A percentile compares a stretch with the other conserved stretches of the same genome.
phyloP scores from a whole-genome alignment of 2,329 filamentous ascomycete species.

The Xylaria arbuscula region DNA sequence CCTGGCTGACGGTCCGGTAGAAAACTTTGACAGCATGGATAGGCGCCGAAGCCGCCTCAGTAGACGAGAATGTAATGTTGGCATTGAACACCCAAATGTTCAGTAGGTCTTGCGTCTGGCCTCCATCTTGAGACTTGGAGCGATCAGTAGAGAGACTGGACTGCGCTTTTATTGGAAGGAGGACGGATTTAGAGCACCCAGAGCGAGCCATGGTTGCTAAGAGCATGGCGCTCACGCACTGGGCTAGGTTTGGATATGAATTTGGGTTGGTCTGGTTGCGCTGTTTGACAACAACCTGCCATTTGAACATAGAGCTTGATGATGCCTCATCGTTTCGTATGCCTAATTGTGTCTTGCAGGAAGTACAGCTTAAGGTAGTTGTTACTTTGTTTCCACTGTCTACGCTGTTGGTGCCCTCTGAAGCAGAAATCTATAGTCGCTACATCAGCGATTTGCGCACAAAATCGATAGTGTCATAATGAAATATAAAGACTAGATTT shows the following conservation, averaged over 20 bases:
- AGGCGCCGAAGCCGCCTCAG: slow-evolving; percentile 44
- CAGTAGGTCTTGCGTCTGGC: slow-evolving; percentile 48
- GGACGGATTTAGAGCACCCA: slow-evolving; percentile 66
- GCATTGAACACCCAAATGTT: slow-evolving; percentile 68
- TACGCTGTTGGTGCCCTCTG: background rate
- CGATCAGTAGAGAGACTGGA: background rate
- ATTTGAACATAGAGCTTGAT: slow-evolving; percentile 67
- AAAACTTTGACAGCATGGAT: slow-evolving; percentile 64
- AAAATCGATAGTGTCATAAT: background rate
- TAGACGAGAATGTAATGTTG: slow-evolving; percentile 65
- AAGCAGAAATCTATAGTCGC: slow-evolving; percentile 25
- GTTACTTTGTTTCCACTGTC: slow-evolving; percentile 19
- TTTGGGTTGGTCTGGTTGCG: slow-evolving; percentile 38
- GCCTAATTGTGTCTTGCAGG: slow-evolving; percentile 61
- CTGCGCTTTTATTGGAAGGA: slow-evolving; percentile 55
- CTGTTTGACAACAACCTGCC: slow-evolving; percentile 61
- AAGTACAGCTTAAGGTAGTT: slow-evolving; percentile 55
- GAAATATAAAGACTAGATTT: background rate
- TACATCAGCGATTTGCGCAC: slow-evolving; percentile 25
- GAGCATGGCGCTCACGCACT: slow-evolving; percentile 66
- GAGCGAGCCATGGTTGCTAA: slow-evolving; percentile 66
- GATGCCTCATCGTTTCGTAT: slow-evolving; percentile 58
- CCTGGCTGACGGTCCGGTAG: slow-evolving; percentile 57
- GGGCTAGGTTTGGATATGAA: slow-evolving; percentile 54
- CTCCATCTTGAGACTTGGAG: slow-evolving; percentile 4